phyloP scores from a whole-genome alignment of 2,329 filamentous ascomycete genomes.

The Grosmannia serpens region DNA sequence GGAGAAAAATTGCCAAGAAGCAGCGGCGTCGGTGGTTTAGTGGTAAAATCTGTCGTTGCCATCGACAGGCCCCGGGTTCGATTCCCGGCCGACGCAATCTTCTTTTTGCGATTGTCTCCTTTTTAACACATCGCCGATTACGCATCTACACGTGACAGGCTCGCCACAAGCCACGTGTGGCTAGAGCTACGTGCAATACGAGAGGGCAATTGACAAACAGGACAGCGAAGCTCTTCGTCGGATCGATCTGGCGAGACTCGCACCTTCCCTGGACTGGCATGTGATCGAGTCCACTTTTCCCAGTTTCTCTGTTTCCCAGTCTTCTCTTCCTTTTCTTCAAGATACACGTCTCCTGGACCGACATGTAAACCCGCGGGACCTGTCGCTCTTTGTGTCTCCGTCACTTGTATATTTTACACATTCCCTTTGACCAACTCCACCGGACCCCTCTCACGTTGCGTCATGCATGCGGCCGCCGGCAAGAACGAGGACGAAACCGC shows the following conservation, averaged over 20 bases:
- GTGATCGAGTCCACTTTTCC: not conserved
- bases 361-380: not conserved
- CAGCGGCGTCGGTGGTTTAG: not conserved
- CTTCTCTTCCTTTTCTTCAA: not conserved
- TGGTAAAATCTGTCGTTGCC: not conserved
- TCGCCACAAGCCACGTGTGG: not conserved
- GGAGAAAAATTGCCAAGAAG: not conserved
- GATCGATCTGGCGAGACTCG: not conserved
- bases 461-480: not conserved
- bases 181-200: no score
- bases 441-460: not conserved
- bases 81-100: not conserved
- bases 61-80: not conserved
- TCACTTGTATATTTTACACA: not conserved
- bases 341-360: not conserved
- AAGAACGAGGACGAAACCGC: not conserved
- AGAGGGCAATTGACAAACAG: not conserved
- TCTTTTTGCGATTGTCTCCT: not conserved
- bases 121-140: not conserved
- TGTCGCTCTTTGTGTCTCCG: not conserved
- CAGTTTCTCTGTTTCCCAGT: not conserved
- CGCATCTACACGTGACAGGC: not conserved
- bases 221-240: not conserved
- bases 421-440: not conserved
- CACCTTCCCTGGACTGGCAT: not conserved